phyloP scores from a whole-genome alignment of 2,329 filamentous ascomycete genomes.

The Hymenoscyphus fraxineus region DNA sequence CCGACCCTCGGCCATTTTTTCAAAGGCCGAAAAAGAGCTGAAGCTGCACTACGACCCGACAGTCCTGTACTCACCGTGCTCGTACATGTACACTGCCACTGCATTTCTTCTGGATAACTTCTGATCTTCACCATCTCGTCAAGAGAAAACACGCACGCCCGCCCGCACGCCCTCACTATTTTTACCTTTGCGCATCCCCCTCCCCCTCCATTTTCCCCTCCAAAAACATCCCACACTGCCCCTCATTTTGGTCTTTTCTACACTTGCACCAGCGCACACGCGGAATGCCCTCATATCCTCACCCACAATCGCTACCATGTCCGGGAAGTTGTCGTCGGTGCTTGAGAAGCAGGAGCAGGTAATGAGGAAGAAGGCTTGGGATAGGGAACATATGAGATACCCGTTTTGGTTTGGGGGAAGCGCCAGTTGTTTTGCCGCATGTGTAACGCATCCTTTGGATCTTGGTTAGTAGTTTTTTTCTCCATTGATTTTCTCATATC shows the following conservation, averaged over 20 bases:
- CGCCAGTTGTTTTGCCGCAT: slow-evolving; percentile 85
- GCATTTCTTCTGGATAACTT: not conserved
- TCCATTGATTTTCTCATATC: slow-evolving; percentile 4
- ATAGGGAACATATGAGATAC: slow-evolving; percentile 46
- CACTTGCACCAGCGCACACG: slow-evolving; percentile 12
- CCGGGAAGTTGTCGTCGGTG: slow-evolving; percentile 17
- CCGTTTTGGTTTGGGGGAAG: slow-evolving; percentile 97
- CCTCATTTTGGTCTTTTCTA: not conserved
- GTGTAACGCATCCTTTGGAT: slow-evolving; percentile 90
- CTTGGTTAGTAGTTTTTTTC: slow-evolving; percentile 60
- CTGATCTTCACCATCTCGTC: not conserved
- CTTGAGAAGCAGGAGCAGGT: slow-evolving; percentile 21
- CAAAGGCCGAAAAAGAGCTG: not conserved
- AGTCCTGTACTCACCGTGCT: not conserved
- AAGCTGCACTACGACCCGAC: not conserved
- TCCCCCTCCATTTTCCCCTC: slow-evolving; percentile 8
- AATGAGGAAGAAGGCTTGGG: slow-evolving; percentile 22
- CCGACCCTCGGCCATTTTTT: slow-evolving; percentile 2
- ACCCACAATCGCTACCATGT: slow-evolving; percentile 24
- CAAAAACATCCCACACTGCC: not conserved
- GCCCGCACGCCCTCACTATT: not conserved
- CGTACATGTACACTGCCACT: too few species aligned
- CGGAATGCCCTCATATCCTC: slow-evolving; percentile 26
- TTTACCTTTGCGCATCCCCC: not conserved
- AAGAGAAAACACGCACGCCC: too few species aligned